Base-by-base conservation (phyloP, 2,329 filamentous ascomycete species). In the Exophiala spinifera region DNA sequence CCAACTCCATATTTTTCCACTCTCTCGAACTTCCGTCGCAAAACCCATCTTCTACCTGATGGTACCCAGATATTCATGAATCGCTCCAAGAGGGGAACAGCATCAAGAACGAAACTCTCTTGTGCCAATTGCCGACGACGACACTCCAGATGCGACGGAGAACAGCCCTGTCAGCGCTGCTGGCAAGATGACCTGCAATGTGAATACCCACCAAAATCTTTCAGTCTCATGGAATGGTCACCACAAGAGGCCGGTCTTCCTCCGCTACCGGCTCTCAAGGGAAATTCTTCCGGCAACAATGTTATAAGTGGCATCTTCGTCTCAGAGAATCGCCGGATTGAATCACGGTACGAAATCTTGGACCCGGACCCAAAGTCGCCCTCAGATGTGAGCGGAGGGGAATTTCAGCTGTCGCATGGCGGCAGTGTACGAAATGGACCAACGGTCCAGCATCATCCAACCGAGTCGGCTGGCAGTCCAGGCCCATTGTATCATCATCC, bases 101-200 rank as follows among this genome's bases (percentile, higher is more conserved):
- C n/a, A 11, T 49, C 46, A 15, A 37, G 46, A 20, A 49, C 46
- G 17, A 39, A 23, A 23, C n/a, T 49, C 1, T 49, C 46, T 19
- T 49, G 46, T 23, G 33, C 7, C 31, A 19, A 37, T 14, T 49
- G 46, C 34, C n/a, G 46, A 13, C n/a, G 21, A 39, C 31, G 46
- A 23, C 46, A 49, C 21, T 15, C 39, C 3, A 49, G 23, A 39
- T 49, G 46, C 33, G 46, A n/a, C 33, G 46, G 46, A 13, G n/a
- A 39, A 21, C 46, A 49, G 33, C 46, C 46, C 15, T 49, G 46
- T 15, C 46, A 49, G n/a, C n/a, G 31, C 13, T 49, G 46, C 33
- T 49, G 46, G 46, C 46, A 49, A 39, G 46, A 49, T 49, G 33
- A 39, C 33, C n/a, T 49, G 11, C 7, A 15, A 10, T 49, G 46